Conservation (phyloP, 2,329 filamentous ascomycete species). For the Waltergamsia citrina region DNA sequence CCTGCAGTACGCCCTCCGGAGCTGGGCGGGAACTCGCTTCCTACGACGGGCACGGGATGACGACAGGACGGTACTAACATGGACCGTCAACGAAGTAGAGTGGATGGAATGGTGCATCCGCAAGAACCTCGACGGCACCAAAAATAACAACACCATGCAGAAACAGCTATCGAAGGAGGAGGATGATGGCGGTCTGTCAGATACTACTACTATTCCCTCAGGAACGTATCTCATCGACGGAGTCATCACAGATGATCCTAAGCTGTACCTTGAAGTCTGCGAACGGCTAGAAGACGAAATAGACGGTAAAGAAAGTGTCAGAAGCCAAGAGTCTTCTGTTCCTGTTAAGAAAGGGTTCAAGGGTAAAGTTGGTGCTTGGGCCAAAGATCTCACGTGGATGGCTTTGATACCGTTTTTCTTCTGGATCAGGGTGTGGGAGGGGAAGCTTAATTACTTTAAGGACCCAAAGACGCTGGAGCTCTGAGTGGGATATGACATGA, state of each 20-base stretch:
- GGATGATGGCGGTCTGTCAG: neutral
- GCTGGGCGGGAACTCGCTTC: slow-evolving; percentile 58
- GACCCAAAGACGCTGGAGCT: slow-evolving; percentile 4
- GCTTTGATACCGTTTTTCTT: neutral
- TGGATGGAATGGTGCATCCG: slow-evolving; percentile 75
- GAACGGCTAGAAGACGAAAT: slow-evolving; percentile 24
- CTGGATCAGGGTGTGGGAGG: slow-evolving; percentile 11
- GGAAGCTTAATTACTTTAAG: slow-evolving; percentile 16
- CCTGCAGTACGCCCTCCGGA: slow-evolving; percentile 57
- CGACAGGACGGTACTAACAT: slow-evolving; percentile 57
- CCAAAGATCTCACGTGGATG: no score
- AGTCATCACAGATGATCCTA: slow-evolving; percentile 78
- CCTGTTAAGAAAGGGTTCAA: no score
- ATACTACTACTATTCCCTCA: neutral
- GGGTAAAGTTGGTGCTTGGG: no score
- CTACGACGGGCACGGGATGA: slow-evolving; percentile 41
- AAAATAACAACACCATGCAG: slow-evolving; percentile 1
- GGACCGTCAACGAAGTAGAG: slow-evolving; percentile 76
- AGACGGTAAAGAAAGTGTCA: slow-evolving; percentile 12
- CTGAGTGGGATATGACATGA: neutral
- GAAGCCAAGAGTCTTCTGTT: no score
- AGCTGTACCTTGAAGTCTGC: slow-evolving; percentile 54
- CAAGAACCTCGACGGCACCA: slow-evolving; percentile 21
- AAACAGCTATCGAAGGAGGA: no score
- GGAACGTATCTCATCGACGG: slow-evolving; percentile 49